Percentiles rank a stretch among this genome's conserved stretches.
phyloP scores from a whole-genome alignment of 768 basidiomycete species.

The Coprinopsis strossmayeri region DNA sequence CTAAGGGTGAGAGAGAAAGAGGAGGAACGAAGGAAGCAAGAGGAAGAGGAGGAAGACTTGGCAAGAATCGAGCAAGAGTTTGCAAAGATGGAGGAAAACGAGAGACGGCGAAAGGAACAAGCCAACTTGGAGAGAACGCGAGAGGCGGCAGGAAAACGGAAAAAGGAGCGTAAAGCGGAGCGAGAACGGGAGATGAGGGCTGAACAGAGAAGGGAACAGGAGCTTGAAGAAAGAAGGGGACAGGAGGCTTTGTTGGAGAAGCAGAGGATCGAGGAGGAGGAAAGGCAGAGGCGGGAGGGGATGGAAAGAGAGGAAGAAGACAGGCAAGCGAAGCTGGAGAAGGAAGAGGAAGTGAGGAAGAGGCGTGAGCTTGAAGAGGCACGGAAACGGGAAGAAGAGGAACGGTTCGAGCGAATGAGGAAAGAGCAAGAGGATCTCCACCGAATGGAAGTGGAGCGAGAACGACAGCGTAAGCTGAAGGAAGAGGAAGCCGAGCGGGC shows the following conservation, averaged over 20 bases:
- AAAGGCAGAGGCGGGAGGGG: slow-evolving; percentile 16
- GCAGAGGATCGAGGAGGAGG: slow-evolving; percentile 14
- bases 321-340: slow-evolving; percentile 14
- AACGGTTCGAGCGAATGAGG: slow-evolving; percentile 11
- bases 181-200: slow-evolving; percentile 14
- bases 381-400: slow-evolving; percentile 14
- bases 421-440: slow-evolving; percentile 20
- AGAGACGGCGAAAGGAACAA: slow-evolving; percentile 13
- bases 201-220: slow-evolving; percentile 12
- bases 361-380: no score
- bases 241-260: slow-evolving; percentile 2
- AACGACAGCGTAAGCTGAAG: slow-evolving; percentile 11
- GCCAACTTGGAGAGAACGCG: slow-evolving; percentile 13
- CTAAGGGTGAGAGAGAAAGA: slow-evolving; percentile 13
- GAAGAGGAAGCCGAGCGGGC: slow-evolving; percentile 10
- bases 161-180: slow-evolving; percentile 13
- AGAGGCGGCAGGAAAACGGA: slow-evolving; percentile 8
- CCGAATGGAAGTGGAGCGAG: slow-evolving; percentile 14
- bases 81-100: no score
- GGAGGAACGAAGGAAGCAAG: slow-evolving; percentile 13
- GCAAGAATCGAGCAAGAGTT: no score
- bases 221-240: slow-evolving; percentile 10
- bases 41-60: slow-evolving; percentile 9
- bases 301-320: slow-evolving; percentile 7
- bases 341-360: slow-evolving; percentile 12